Percentiles rank a stretch among this genome's conserved stretches.
Evolutionary conservation across 2,329 filamentous ascomycete species (phyloP).

Genomic region (Curvularia eragrostidis): DNA sequence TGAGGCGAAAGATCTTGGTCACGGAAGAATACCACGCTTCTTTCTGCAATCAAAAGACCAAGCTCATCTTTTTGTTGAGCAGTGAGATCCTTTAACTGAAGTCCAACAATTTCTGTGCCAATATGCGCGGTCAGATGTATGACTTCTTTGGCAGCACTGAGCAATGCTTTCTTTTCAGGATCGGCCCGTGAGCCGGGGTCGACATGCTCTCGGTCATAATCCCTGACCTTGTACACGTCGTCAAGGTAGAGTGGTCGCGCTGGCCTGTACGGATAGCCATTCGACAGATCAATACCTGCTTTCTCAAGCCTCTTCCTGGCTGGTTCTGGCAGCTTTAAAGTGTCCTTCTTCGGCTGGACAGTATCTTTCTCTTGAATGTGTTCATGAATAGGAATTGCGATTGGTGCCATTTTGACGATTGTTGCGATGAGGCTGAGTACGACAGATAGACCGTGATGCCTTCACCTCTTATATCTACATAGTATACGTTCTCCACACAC

Average conservation of each 20-base stretch:
- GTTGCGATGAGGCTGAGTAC: conserved; percentile 1
- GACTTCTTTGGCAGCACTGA: conserved; percentile 52
- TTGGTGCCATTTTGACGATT: conserved; percentile 59
- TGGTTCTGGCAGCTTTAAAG: conserved; percentile 64
- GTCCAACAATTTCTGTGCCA: conserved; percentile 46
- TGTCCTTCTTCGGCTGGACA: conserved; percentile 68
- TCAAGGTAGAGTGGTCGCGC: conserved; percentile 71
- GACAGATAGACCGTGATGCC: not conserved
- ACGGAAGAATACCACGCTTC: conserved; percentile 60
- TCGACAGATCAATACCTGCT: conserved; percentile 71
- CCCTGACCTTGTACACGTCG: conserved; percentile 71
- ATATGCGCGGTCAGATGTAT: conserved; percentile 48
- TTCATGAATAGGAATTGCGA: conserved; percentile 58
- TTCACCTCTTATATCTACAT: conserved; percentile 29
- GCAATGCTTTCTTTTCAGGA: conserved; percentile 51
- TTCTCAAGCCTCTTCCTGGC: conserved; percentile 68
- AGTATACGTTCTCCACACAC: conserved; percentile 9
- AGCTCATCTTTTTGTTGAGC: conserved; percentile 60
- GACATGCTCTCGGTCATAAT: conserved; percentile 48
- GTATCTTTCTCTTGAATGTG: conserved; percentile 65
- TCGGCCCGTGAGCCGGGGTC: conserved; percentile 60
- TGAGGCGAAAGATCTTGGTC: conserved; percentile 54
- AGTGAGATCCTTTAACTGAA: conserved; percentile 58
- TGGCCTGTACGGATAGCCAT: conserved; percentile 75
- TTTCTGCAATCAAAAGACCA: conserved; percentile 50